phyloP scores from a whole-genome alignment of 805 yeast species.

The Kodamaea jinghongensis region DNA sequence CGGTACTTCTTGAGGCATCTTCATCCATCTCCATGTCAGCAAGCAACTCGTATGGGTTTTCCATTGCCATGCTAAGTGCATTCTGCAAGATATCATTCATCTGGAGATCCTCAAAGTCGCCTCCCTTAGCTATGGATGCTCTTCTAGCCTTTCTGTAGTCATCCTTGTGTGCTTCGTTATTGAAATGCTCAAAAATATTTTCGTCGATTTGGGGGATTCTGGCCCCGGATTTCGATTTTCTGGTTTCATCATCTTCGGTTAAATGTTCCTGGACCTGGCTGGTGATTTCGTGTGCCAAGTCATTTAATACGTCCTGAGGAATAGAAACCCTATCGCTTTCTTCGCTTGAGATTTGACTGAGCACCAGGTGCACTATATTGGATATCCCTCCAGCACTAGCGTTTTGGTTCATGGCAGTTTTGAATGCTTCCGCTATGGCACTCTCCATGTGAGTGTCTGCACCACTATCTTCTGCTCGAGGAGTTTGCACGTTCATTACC shows the following conservation, averaged over 20 bases:
- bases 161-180: slow-evolving; percentile 29
- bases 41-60: slow-evolving; percentile 51
- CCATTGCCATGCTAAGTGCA: slow-evolving; percentile 75
- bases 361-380: slow-evolving; percentile 27
- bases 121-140: slow-evolving; percentile 22
- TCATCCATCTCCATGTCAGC: slow-evolving; percentile 33
- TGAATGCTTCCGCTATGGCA: slow-evolving; percentile 31
- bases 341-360: slow-evolving; percentile 19
- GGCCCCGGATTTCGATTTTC: slow-evolving; percentile 9
- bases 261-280: slow-evolving; percentile 29
- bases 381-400: slow-evolving; percentile 16
- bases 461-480: background rate
- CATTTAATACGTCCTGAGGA: slow-evolving; percentile 24
- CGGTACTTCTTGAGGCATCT: slow-evolving; percentile 7
- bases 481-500: slow-evolving; percentile 2
- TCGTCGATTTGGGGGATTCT: slow-evolving; percentile 36
- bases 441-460: slow-evolving; percentile 19
- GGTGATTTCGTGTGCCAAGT: slow-evolving; percentile 30
- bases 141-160: slow-evolving; percentile 9
- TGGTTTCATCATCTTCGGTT: slow-evolving; percentile 15
- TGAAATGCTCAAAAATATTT: slow-evolving; percentile 35
- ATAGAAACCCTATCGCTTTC: slow-evolving; percentile 10
- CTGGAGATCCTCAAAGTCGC: slow-evolving; percentile 51
- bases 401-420: slow-evolving; percentile 14
- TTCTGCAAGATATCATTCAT: slow-evolving; percentile 73